Base-by-base conservation (phyloP, 805 yeast species). In the Yamadazyma sp. region DNA sequence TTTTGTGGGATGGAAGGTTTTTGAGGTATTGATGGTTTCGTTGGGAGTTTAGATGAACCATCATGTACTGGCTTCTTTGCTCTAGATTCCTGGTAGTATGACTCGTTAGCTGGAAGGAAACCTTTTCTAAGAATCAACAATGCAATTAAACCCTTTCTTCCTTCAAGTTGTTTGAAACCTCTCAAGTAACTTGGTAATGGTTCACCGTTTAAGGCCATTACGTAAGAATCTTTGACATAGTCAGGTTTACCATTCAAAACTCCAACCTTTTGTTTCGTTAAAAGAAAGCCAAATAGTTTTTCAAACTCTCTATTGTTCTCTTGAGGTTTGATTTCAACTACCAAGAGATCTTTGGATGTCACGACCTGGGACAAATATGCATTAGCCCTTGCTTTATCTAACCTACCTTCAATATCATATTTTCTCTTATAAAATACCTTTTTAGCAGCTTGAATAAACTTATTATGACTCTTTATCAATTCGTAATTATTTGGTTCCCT, bases 191-290 rank as follows among this genome's bases (percentile, higher is more conserved):
- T 31, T 4, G 64, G 62, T 17, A 54, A 28, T 20, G 42, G 27
- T 7, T 7, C 22, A 8, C 34, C 39, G 14, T 41, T 31, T 11
- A 44, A 23, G 1, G 80, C 70, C 19, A 80, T 55, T 35, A 82
- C 43, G 52, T 82, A 82, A 7, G 82, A 71, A 55, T 82, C 89
- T 47, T 80, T 81, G 25, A 79, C 80, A 45, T 67, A 64, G 7
- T 53, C 42, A 1, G 76, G 74, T 34, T 64, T 63, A 13, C 62
- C 65, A 9, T 75, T 70, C 29, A 82, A 60, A 12, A 81, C 87
- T 1, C 87, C 89, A 33, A 73, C 76, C 50, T 76, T 76, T 19
- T 54, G 48, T 19, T 73, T 58, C 5, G 57, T 48, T 25, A 57
- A 49, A 46, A 78, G 73, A 50, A 79, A 78, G 12, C 68, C 63